Evolutionary conservation across 2,329 filamentous ascomycete species (phyloP).

Genomic region (Mollisiaceae sp.): DNA sequence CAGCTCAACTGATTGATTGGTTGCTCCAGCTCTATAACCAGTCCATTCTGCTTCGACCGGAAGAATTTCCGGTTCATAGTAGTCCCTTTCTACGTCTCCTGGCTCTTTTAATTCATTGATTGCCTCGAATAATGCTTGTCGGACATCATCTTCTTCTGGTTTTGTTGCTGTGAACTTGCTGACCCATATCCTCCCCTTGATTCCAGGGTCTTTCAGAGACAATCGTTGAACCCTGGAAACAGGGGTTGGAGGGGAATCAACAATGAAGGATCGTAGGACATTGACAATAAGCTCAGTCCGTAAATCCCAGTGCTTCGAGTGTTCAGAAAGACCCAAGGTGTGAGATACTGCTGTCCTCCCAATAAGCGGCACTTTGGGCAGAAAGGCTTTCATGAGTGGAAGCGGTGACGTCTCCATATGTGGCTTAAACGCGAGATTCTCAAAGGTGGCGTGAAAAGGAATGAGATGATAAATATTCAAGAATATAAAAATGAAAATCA

Average conservation of each 20-base stretch:
- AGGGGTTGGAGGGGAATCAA: constrained; percentile 39
- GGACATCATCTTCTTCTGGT: constrained; percentile 60
- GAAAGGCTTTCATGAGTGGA: constrained; percentile 32
- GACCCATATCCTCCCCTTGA: constrained; percentile 85
- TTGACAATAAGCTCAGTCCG: constrained; percentile 74
- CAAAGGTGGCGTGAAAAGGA: not conserved
- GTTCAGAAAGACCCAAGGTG: constrained; percentile 69
- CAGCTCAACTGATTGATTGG: constrained; percentile 56
- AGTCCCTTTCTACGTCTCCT: constrained; percentile 42
- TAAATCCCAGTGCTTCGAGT: constrained; percentile 78
- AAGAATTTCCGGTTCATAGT: constrained; percentile 55
- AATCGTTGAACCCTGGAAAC: constrained; percentile 67
- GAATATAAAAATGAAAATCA: not conserved
- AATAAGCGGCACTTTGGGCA: constrained; percentile 65
- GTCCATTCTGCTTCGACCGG: constrained; percentile 78
- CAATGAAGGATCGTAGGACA: constrained; percentile 70
- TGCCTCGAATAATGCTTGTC: constrained; percentile 61
- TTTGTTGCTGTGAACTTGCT: constrained; percentile 68
- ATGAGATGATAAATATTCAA: not conserved
- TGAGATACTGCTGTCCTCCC: constrained; percentile 67
- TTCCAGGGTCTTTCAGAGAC: constrained; percentile 65
- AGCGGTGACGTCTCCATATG: constrained; percentile 34
- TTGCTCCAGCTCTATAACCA: constrained; percentile 65
- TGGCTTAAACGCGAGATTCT: not conserved
- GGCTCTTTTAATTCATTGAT: constrained; percentile 58